Evolutionary conservation across 2,329 filamentous ascomycete genomes (phyloP).

Genomic region (Colletotrichum magnum): DNA sequence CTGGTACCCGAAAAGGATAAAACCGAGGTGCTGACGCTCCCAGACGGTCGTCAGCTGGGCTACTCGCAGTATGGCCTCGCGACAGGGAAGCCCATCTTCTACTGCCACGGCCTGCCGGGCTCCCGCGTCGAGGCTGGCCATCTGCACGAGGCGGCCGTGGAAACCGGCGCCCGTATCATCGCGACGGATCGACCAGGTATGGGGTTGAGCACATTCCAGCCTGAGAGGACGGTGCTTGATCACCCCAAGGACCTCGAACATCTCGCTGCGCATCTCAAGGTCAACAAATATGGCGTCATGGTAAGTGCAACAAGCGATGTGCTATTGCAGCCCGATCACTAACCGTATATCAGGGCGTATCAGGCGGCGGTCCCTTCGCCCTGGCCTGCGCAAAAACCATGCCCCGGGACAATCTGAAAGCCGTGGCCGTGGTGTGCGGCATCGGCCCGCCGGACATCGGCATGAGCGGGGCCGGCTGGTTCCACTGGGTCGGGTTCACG

Average conservation of each 20-base stretch:
- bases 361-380: slow-evolving; percentile 44
- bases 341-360: slow-evolving; percentile 31
- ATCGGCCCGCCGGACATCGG: slow-evolving; percentile 44
- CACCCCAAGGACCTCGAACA: slow-evolving; percentile 35
- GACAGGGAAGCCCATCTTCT: slow-evolving; percentile 51
- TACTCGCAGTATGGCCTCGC: slow-evolving; percentile 56
- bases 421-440: slow-evolving; percentile 42
- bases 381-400: slow-evolving; percentile 42
- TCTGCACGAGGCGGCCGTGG: slow-evolving; percentile 45
- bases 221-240: slow-evolving; percentile 49
- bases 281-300: slow-evolving; percentile 33
- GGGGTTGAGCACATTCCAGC: slow-evolving; percentile 55
- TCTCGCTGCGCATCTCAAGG: slow-evolving; percentile 31
- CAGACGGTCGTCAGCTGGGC: slow-evolving; percentile 57
- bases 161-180: slow-evolving; percentile 51
- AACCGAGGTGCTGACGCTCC: slow-evolving; percentile 50
- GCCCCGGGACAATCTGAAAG: slow-evolving; percentile 35
- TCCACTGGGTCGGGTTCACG: slow-evolving; percentile 39
- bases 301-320: background rate
- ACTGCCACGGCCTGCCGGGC: slow-evolving; percentile 59
- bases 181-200: slow-evolving; percentile 59
- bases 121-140: slow-evolving; percentile 55
- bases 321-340: background rate
- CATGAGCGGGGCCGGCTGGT: slow-evolving; percentile 39
- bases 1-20: slow-evolving; percentile 32